Evolutionary conservation across 495 filamentous ascomycete species (phyloP).

Genomic region (Neurospora africana): DNA sequence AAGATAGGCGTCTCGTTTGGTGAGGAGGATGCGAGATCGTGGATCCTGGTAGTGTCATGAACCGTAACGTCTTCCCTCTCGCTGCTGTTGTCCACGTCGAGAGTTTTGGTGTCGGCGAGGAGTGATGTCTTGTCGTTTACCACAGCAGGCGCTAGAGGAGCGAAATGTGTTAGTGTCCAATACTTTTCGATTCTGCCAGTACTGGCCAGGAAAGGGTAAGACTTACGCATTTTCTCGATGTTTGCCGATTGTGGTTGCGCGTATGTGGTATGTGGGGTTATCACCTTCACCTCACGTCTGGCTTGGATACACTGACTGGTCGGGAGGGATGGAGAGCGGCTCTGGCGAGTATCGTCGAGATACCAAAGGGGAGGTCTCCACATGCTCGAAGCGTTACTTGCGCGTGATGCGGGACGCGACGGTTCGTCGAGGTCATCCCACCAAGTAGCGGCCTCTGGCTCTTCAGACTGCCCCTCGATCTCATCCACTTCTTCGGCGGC

Average conservation of each 20-base stretch:
- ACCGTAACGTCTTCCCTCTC: neutral
- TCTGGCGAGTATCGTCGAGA: neutral
- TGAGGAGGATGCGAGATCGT: neutral
- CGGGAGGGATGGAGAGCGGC: neutral
- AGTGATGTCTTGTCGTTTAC: neutral
- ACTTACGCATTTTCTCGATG: neutral
- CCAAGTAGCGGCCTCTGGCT: neutral
- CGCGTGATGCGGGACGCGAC: neutral
- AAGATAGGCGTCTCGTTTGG: neutral
- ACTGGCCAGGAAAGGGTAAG: neutral
- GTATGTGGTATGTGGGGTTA: neutral
- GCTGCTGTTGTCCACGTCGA: neutral
- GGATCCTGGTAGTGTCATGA: neutral
- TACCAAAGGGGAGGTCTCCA: neutral
- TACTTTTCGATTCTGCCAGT: neutral
- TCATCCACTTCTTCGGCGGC: neutral
- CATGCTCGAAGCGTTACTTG: neutral
- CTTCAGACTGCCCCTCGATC: neutral
- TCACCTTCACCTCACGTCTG: neutral
- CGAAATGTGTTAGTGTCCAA: neutral
- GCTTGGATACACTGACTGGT: neutral
- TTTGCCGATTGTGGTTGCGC: neutral
- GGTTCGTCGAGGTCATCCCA: neutral
- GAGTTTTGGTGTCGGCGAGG: neutral
- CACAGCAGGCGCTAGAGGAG: neutral